phyloP scores from a whole-genome alignment of 768 basidiomycete species.

The Lanmaoa pseudosensibilis region DNA sequence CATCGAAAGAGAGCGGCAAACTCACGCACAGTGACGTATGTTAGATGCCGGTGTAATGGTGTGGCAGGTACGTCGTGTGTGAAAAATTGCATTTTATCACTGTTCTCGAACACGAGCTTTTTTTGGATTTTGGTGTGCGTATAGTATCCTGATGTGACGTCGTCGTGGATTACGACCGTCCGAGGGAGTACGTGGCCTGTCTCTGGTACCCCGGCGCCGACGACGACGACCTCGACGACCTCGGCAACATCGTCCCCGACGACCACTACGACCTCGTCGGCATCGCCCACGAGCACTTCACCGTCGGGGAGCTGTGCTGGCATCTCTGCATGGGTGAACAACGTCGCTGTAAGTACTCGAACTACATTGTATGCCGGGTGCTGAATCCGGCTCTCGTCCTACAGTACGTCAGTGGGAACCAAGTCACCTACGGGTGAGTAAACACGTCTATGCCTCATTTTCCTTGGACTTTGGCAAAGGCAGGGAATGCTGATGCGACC shows the following conservation, averaged over 20 bases:
- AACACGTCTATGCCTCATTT: too few species aligned
- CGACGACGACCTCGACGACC: neutral
- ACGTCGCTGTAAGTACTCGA: conserved; percentile 35
- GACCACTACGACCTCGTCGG: neutral
- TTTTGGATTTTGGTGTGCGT: neutral
- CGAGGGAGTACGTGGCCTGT: conserved; percentile 40
- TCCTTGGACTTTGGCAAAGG: too few species aligned
- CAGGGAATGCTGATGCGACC: too few species aligned
- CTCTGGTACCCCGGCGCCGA: neutral
- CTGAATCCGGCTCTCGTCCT: neutral
- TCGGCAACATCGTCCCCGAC: neutral
- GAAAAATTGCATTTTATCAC: neutral
- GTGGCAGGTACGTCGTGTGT: conserved; percentile 38
- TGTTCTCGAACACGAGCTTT: neutral
- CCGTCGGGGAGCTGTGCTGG: conserved; percentile 39
- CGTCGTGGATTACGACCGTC: conserved; percentile 42
- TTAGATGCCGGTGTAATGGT: conserved; percentile 42
- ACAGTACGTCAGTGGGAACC: conserved; percentile 43
- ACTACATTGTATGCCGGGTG: neutral
- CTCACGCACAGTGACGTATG: neutral
- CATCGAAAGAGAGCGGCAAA: neutral
- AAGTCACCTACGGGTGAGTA: conserved; percentile 43
- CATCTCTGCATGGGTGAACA: conserved; percentile 43
- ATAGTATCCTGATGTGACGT: conserved; percentile 39
- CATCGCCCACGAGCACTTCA: conserved; percentile 23